Conservation (phyloP, 2,329 filamentous ascomycete genomes). For the Alternaria burnsii region DNA sequence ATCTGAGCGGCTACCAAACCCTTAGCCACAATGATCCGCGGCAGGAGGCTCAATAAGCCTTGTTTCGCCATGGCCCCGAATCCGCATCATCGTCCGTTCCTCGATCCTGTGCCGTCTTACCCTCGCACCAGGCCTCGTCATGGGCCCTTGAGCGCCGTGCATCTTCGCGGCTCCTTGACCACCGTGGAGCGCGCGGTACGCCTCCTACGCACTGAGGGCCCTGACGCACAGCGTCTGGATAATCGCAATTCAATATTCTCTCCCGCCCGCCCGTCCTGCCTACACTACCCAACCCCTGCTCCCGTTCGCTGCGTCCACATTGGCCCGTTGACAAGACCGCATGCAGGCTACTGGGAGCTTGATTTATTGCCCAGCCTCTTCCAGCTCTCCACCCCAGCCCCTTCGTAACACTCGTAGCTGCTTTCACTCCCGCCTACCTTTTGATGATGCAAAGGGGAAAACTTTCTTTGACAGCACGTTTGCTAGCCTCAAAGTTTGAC, state of each 20-base stretch:
- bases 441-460: neutral
- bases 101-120: neutral
- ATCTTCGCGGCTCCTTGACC: neutral
- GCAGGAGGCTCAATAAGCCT: conserved; percentile 5
- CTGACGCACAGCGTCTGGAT: neutral
- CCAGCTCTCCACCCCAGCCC: conserved; percentile 1
- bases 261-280: neutral
- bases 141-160: neutral
- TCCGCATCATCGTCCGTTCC: neutral
- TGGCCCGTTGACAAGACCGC: conserved; percentile 2
- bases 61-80: conserved; percentile 6
- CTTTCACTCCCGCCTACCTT: neutral
- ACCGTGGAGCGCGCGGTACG: conserved; percentile 1
- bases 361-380: conserved; percentile 10
- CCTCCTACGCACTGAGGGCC: neutral
- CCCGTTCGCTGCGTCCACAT: conserved; percentile 3
- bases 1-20: conserved; percentile 5
- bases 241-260: conserved; percentile 1
- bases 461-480: neutral
- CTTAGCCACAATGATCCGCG: neutral
- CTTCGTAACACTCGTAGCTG: neutral
- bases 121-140: neutral
- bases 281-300: neutral
- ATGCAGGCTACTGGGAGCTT: neutral
- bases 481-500: conserved; percentile 7